Evolutionary conservation across 2,329 filamentous ascomycete species (phyloP).

Genomic region (Venturia nashicola): DNA sequence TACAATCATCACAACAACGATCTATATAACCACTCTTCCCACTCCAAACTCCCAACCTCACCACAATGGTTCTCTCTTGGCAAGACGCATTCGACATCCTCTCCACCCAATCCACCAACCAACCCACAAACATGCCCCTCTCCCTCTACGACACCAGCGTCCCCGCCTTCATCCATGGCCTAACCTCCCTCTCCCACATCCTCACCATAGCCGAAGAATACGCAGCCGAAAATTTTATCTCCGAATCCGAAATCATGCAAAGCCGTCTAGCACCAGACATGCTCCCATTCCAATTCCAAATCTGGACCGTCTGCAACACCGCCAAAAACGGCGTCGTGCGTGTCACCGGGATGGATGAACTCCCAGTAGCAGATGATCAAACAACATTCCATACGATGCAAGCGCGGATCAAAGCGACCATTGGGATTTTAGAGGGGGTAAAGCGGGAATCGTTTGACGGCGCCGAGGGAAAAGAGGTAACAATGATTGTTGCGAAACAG

Average conservation of each 20-base stretch:
- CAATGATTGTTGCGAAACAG: constrained; percentile 19
- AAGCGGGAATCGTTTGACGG: constrained; percentile 31
- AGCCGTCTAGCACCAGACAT: constrained; percentile 37
- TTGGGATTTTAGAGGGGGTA: constrained; percentile 33
- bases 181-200: constrained; percentile 30
- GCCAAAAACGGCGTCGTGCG: constrained; percentile 29
- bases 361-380: constrained; percentile 29
- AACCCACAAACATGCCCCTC: constrained; percentile 13
- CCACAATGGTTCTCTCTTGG: not conserved
- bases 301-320: constrained; percentile 31
- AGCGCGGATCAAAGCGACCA: constrained; percentile 33
- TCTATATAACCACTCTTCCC: not conserved
- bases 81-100: not conserved
- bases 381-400: constrained; percentile 38
- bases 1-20: not conserved
- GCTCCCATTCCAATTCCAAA: constrained; percentile 36
- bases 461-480: constrained; percentile 21
- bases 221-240: constrained; percentile 24
- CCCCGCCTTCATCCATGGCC: constrained; percentile 28
- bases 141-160: constrained; percentile 25
- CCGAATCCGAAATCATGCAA: constrained; percentile 25
- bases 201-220: constrained; percentile 33
- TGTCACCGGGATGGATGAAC: constrained; percentile 22
- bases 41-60: not conserved
- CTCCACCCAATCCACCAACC: not conserved